These are phyloP conservation scores for Ceratobasidium sp. DNA, from an alignment of 1,284 basidiomycete species.

Conservation along the genomic window DNA sequence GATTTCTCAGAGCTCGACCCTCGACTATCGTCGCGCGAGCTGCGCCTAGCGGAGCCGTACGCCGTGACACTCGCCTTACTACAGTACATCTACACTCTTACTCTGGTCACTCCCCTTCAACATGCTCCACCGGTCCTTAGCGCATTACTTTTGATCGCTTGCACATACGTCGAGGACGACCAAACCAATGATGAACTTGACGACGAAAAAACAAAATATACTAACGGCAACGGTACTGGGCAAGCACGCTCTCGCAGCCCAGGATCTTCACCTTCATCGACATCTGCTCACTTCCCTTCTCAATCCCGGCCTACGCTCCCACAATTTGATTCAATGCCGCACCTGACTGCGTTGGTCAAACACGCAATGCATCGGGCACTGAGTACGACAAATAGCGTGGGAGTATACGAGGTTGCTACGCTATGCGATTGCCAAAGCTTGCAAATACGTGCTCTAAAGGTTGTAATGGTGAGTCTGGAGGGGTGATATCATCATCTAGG, in stretches of 20 bases:
- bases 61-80: constrained; percentile 86
- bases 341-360: constrained; percentile 79
- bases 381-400: constrained; percentile 82
- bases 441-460: constrained; percentile 67
- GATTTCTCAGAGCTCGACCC: constrained; percentile 63
- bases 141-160: constrained; percentile 83
- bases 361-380: constrained; percentile 91
- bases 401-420: constrained; percentile 92
- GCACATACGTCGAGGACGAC: constrained; percentile 62
- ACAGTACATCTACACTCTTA: constrained; percentile 90
- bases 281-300: background rate
- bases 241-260: background rate
- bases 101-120: constrained; percentile 87
- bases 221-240: constrained; percentile 23
- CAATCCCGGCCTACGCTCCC: constrained; percentile 16
- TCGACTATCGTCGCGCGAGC: constrained; percentile 75
- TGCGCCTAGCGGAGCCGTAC: constrained; percentile 87
- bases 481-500: background rate
- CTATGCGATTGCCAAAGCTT: constrained; percentile 86
- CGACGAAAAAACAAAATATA: background rate
- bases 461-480: constrained; percentile 31
- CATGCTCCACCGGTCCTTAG: constrained; percentile 88
- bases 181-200: background rate
- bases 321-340: constrained; percentile 58
- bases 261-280: constrained; percentile 26